phyloP scores from a whole-genome alignment of 2,329 filamentous ascomycete species.

The Claviceps sorghi region DNA sequence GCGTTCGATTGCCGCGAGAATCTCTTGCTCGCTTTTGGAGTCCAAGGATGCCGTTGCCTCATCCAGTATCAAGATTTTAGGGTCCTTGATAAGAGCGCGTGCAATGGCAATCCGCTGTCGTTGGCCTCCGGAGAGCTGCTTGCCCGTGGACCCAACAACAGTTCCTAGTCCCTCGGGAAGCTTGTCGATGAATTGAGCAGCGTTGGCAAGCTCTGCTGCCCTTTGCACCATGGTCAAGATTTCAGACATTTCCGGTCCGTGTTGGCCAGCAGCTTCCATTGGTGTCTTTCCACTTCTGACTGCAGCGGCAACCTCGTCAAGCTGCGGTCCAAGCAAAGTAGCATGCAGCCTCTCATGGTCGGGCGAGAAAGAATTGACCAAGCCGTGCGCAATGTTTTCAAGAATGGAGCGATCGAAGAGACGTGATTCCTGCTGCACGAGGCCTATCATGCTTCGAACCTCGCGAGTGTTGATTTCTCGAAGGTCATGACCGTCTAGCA shows the following conservation, averaged over 20 bases:
- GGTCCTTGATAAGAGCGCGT: conserved; percentile 21
- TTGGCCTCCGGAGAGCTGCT: conserved; percentile 49
- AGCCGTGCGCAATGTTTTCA: conserved; percentile 32
- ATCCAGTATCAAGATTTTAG: conserved; percentile 40
- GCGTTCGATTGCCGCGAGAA: conserved; percentile 1
- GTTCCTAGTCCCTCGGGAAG: conserved; percentile 4
- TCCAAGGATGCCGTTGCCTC: conserved; percentile 25
- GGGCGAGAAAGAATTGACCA: conserved; percentile 24
- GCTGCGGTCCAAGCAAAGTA: not conserved
- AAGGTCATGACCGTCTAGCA: conserved; percentile 28
- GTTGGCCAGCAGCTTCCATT: not conserved
- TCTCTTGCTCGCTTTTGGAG: conserved; percentile 2
- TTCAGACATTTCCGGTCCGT: not conserved
- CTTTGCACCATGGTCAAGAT: not conserved
- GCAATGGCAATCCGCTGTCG: conserved; percentile 46
- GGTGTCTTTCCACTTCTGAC: not conserved
- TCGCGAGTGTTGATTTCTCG: conserved; percentile 41
- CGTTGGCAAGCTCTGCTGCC: not conserved
- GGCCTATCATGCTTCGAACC: conserved; percentile 38
- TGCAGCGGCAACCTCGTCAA: not conserved
- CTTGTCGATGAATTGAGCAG: not conserved
- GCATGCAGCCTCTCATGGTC: conserved; percentile 27
- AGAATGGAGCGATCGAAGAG: conserved; percentile 45
- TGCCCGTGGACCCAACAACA: conserved; percentile 42
- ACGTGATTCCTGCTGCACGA: conserved; percentile 48